Conservation (phyloP, 2,329 filamentous ascomycete genomes). For the Fusarium dlaminii region DNA sequence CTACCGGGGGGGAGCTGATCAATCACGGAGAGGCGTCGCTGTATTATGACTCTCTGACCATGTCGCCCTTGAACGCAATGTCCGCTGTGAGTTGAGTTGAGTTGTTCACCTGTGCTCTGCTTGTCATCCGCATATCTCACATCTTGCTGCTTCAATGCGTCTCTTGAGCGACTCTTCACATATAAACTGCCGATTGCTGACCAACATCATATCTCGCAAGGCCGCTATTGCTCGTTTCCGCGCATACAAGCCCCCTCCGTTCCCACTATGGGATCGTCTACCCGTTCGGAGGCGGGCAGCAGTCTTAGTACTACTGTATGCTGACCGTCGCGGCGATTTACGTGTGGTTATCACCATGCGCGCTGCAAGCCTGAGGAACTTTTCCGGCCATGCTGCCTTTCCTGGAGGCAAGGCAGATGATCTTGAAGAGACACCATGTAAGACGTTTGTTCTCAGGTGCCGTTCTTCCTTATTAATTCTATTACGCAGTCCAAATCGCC, state of each 20-base stretch:
- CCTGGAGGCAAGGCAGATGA: slow-evolving; percentile 79
- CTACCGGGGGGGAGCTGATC: slow-evolving; percentile 26
- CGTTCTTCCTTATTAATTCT: neutral
- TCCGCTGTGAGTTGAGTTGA: slow-evolving; percentile 60
- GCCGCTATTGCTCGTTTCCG: slow-evolving; percentile 69
- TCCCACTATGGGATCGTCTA: slow-evolving; percentile 69
- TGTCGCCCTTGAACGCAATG: slow-evolving; percentile 64
- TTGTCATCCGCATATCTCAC: neutral
- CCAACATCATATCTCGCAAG: slow-evolving; percentile 47
- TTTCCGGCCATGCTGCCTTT: slow-evolving; percentile 87
- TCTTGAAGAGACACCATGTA: slow-evolving; percentile 68
- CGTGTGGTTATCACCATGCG: slow-evolving; percentile 76
- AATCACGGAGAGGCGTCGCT: slow-evolving; percentile 53
- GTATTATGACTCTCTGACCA: slow-evolving; percentile 67
- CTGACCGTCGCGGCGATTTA: slow-evolving; percentile 82
- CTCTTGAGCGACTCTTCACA: slow-evolving; percentile 12
- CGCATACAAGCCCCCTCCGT: slow-evolving; percentile 68
- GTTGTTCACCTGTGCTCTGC: neutral
- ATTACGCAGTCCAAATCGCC: slow-evolving; percentile 76
- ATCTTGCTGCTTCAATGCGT: slow-evolving; percentile 15
- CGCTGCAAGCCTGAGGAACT: slow-evolving; percentile 69
- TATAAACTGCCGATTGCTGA: slow-evolving; percentile 15
- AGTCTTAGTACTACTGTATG: slow-evolving; percentile 87
- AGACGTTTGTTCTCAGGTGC: slow-evolving; percentile 28
- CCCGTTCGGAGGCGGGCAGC: slow-evolving; percentile 78